Conservation (phyloP, 305 asterid genomes). For the Fraxinus angustifolia region DNA sequence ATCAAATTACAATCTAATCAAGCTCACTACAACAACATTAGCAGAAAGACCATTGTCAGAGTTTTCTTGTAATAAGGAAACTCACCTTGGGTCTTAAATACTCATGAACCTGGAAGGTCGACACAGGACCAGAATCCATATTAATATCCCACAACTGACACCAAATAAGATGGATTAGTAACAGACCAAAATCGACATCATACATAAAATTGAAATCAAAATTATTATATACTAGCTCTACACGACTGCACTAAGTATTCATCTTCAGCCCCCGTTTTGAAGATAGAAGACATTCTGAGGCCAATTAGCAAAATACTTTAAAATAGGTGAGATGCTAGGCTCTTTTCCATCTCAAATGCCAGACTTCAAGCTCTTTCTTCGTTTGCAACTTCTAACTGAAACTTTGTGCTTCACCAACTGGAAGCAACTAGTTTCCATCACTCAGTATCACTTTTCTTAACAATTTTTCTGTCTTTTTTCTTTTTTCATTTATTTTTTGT, state of each 20-base stretch:
- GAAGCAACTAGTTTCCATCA: slow-evolving; percentile 14
- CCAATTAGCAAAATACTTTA: slow-evolving; percentile 8
- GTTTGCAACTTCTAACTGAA: background rate
- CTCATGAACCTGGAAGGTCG: slow-evolving; percentile 96
- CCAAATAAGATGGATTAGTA: slow-evolving; percentile 19
- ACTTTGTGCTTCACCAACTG: slow-evolving; percentile 6
- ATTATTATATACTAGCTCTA: background rate
- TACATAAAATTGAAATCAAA: background rate
- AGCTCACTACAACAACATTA: slow-evolving; percentile 21
- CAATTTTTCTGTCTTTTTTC: background rate
- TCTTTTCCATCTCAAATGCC: slow-evolving; percentile 4
- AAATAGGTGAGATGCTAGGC: background rate
- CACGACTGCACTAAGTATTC: background rate
- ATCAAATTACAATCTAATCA: slow-evolving; percentile 29
- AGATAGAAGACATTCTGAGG: background rate
- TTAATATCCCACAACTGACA: slow-evolving; percentile 93
- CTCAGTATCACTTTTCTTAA: background rate
- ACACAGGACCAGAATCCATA: slow-evolving; percentile 97
- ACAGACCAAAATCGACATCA: slow-evolving; percentile 6
- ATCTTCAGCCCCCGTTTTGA: slow-evolving; percentile 1
- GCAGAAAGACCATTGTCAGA: background rate
- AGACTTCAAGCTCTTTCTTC: background rate
- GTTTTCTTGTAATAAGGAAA: slow-evolving; percentile 11
- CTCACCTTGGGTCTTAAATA: slow-evolving; percentile 90
- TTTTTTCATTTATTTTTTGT: background rate